These are phyloP conservation scores for Hypoxylon fragiforme DNA, from an alignment of 495 filamentous ascomycete genomes.

Conservation along the genomic window DNA sequence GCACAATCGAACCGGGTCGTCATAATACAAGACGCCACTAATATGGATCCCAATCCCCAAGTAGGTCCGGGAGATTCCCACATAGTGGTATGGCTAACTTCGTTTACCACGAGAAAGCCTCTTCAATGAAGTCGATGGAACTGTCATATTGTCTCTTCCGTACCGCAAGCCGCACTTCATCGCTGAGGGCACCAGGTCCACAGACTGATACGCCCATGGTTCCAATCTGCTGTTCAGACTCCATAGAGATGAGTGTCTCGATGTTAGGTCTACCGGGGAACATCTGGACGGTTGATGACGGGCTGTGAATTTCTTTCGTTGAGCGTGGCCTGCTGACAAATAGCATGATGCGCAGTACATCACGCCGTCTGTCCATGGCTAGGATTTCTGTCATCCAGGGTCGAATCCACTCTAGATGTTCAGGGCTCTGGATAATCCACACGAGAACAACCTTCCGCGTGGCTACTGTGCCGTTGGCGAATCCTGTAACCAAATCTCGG, in stretches of 20 bases:
- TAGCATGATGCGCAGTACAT: slow-evolving; percentile 80
- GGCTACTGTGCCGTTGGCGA: slow-evolving; percentile 70
- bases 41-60: slow-evolving; percentile 2
- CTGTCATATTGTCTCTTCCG: slow-evolving; percentile 65
- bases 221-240: slow-evolving; percentile 76
- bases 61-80: neutral
- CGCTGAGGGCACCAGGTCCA: slow-evolving; percentile 84
- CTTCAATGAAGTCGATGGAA: slow-evolving; percentile 87
- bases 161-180: slow-evolving; percentile 78
- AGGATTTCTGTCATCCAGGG: slow-evolving; percentile 96
- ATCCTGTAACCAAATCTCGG: slow-evolving; percentile 71
- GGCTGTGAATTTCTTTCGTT: slow-evolving; percentile 77
- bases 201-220: slow-evolving; percentile 86
- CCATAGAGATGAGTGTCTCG: slow-evolving; percentile 71
- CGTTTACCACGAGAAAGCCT: slow-evolving; percentile 84
- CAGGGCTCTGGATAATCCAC: slow-evolving; percentile 87
- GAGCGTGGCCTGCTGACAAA: slow-evolving; percentile 86
- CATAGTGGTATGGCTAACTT: neutral
- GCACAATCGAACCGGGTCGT: slow-evolving; percentile 27
- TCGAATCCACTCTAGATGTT: slow-evolving; percentile 90
- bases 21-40: slow-evolving; percentile 18
- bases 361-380: slow-evolving; percentile 76
- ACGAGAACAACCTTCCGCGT: slow-evolving; percentile 79
- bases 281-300: slow-evolving; percentile 86
- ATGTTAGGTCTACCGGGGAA: slow-evolving; percentile 73